These are phyloP conservation scores for Leishmania turanica DNA, from an alignment of 208 protist genomes.

Conservation along the genomic window DNA sequence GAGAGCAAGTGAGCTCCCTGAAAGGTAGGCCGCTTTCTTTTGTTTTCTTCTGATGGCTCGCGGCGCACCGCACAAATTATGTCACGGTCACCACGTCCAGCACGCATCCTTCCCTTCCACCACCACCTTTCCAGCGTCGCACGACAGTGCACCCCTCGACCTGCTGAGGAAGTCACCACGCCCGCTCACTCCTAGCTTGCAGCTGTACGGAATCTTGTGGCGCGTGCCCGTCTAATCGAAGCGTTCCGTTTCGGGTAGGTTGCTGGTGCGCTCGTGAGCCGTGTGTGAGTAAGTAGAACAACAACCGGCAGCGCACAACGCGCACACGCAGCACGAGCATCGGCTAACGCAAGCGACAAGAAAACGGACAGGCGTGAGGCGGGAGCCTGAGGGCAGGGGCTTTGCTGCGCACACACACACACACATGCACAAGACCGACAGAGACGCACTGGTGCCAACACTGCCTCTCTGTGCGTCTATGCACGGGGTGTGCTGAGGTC, in stretches of 20 bases:
- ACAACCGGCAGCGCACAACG: neutral
- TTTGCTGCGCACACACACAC: neutral
- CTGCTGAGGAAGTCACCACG: neutral
- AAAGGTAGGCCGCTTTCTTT: neutral
- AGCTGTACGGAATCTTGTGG: neutral
- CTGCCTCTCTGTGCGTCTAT: neutral
- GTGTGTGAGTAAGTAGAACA: neutral
- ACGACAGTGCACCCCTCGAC: neutral
- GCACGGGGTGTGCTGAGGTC: too few relatives aligned
- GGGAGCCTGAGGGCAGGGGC: neutral
- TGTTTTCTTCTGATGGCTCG: neutral
- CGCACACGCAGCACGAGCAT: neutral
- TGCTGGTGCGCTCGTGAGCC: neutral
- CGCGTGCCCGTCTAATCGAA: neutral
- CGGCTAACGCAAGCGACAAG: neutral
- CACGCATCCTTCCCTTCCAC: neutral
- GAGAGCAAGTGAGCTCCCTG: neutral
- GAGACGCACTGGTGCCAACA: neutral
- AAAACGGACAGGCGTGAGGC: neutral
- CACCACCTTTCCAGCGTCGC: neutral
- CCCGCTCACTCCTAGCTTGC: neutral
- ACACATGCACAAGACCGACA: neutral
- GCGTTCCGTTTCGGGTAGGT: neutral
- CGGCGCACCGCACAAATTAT: neutral
- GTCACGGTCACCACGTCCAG: neutral